Evolutionary conservation across 805 yeast genomes (phyloP).

Genomic region (Kuraishia molischiana): DNA sequence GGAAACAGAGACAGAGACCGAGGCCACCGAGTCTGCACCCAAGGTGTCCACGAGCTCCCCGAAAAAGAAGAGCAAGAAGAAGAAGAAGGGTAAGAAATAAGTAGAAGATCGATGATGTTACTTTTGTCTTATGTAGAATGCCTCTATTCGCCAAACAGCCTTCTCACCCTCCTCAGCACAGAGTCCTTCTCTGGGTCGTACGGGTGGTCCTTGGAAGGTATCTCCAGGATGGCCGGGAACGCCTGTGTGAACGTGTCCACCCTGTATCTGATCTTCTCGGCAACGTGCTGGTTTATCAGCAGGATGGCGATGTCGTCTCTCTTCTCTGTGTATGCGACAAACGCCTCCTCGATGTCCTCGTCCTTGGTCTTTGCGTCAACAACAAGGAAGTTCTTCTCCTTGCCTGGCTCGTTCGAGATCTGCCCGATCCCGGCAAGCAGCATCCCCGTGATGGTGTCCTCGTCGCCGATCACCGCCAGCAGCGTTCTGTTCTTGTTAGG

Average conservation of each 20-base stretch:
- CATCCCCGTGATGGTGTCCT: constrained; percentile 94
- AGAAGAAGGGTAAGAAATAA: too few relatives aligned
- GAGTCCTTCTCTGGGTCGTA: constrained; percentile 98
- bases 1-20: constrained; percentile 6
- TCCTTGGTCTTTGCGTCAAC: constrained; percentile 73
- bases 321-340: constrained; percentile 59
- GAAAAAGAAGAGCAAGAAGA: too few relatives aligned
- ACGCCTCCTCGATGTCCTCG: constrained; percentile 67
- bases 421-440: constrained; percentile 94
- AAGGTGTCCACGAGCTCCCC: constrained; percentile 1
- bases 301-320: constrained; percentile 90
- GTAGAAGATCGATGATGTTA: too few relatives aligned
- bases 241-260: constrained; percentile 84
- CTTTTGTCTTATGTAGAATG: too few relatives aligned
- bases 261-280: constrained; percentile 75
- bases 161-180: constrained; percentile 86
- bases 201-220: constrained; percentile 97
- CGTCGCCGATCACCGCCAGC: constrained; percentile 94
- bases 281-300: constrained; percentile 89
- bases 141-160: constrained; percentile 80
- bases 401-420: constrained; percentile 50
- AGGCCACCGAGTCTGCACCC: constrained; percentile 2
- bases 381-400: constrained; percentile 68
- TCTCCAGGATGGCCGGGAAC: constrained; percentile 93
- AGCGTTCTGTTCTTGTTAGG: constrained; percentile 61